Evolutionary conservation across 768 basidiomycete genomes (phyloP).

Genomic region (Termitomyces heimii): DNA sequence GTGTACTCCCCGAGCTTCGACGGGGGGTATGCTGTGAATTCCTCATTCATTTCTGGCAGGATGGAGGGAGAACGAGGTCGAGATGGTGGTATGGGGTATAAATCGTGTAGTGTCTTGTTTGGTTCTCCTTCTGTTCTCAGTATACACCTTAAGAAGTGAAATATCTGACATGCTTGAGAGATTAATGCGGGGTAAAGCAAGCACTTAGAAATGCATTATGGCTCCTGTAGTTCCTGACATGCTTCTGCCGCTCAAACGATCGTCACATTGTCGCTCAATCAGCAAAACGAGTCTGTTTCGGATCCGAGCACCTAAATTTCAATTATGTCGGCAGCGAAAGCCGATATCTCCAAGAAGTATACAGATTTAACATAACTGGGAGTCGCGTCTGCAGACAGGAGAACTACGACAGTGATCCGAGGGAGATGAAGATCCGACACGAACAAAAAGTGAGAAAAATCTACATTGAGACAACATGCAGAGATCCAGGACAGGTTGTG

Average conservation of each 20-base stretch:
- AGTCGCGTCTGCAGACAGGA: background rate
- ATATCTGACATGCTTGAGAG: background rate
- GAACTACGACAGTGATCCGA: background rate
- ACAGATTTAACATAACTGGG: background rate
- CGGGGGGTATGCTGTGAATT: slow-evolving; percentile 37
- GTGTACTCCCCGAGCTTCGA: slow-evolving; percentile 89
- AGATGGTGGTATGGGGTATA: slow-evolving; percentile 26
- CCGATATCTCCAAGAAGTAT: slow-evolving; percentile 8
- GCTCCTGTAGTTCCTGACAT: background rate
- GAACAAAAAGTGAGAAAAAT: background rate
- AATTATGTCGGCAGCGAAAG: slow-evolving; percentile 3
- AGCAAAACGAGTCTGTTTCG: slow-evolving; percentile 1
- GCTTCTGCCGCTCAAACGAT: background rate
- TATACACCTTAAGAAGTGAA: background rate
- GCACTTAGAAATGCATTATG: background rate
- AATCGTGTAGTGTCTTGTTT: slow-evolving; percentile 17
- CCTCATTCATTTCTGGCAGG: slow-evolving; percentile 25
- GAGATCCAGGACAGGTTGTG: background rate
- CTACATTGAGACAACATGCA: background rate
- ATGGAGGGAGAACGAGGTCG: slow-evolving; percentile 14
- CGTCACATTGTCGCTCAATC: background rate
- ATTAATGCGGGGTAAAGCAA: background rate
- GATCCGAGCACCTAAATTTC: slow-evolving; percentile 6
- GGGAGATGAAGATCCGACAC: background rate
- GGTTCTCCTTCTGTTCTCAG: slow-evolving; percentile 5